Conservation (phyloP, 441 rosid species). For the Erysimum pusillum region DNA sequence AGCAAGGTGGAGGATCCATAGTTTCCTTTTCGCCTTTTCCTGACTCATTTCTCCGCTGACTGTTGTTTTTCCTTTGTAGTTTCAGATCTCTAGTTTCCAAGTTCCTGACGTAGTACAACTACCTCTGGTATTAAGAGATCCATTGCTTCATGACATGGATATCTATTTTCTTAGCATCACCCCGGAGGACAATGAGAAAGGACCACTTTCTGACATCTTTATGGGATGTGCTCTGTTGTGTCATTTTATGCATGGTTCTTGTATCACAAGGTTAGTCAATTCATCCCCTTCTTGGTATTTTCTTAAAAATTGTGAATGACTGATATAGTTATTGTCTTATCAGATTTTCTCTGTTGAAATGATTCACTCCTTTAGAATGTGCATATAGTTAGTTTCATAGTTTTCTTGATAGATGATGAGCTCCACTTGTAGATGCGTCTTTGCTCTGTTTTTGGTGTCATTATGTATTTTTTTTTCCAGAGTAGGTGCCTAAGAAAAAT, state of each 20-base stretch:
- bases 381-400: constrained; percentile 24
- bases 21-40: constrained; percentile 27
- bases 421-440: constrained; percentile 23
- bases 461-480: constrained; percentile 4
- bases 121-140: constrained; percentile 78
- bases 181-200: constrained; percentile 56
- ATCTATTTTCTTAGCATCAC: constrained; percentile 58
- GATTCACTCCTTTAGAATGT: constrained; percentile 9
- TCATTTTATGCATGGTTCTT: constrained; percentile 76
- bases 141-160: constrained; percentile 83
- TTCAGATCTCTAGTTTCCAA: constrained; percentile 61
- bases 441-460: constrained; percentile 28
- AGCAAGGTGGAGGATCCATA: constrained; percentile 39
- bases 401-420: constrained; percentile 18
- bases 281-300: constrained; percentile 36
- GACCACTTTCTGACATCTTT: constrained; percentile 73
- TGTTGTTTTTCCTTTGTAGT: constrained; percentile 33
- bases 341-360: constrained; percentile 29
- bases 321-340: constrained; percentile 20
- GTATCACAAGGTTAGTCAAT: constrained; percentile 66
- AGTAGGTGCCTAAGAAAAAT: constrained; percentile 12
- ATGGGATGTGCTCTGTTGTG: constrained; percentile 73
- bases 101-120: constrained; percentile 62
- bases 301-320: constrained; percentile 24
- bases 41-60: constrained; percentile 34